Conservation (phyloP, 2,329 filamentous ascomycete species). For the Claviceps sorghi region DNA sequence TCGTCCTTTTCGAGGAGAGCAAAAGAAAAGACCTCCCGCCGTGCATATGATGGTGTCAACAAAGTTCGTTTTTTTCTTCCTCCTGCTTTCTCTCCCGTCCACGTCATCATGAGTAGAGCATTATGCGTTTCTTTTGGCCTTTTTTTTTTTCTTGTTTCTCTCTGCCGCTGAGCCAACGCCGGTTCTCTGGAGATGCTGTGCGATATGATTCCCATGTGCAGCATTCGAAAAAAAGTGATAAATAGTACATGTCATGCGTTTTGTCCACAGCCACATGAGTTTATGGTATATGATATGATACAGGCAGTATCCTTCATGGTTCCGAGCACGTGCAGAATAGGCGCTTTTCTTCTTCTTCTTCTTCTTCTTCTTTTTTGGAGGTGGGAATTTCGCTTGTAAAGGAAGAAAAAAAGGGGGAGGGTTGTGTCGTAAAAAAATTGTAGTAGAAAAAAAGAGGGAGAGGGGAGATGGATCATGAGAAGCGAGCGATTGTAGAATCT, state of each 20-base stretch:
- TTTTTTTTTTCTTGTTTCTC: background rate
- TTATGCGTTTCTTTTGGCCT: slow-evolving; percentile 20
- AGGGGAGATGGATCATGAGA: background rate
- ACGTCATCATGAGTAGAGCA: slow-evolving; percentile 31
- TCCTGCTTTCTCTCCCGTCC: background rate
- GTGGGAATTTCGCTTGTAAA: no score
- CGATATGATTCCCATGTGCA: background rate
- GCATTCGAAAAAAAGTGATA: background rate
- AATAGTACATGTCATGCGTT: slow-evolving; percentile 10
- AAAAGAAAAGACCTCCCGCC: slow-evolving; percentile 9
- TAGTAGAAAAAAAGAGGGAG: background rate
- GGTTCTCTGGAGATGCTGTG: slow-evolving; percentile 12
- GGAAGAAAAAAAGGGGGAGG: background rate
- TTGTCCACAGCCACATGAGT: slow-evolving; percentile 1
- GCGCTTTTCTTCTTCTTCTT: background rate
- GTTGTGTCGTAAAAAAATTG: no score
- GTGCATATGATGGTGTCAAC: slow-evolving; percentile 11
- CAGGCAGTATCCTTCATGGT: background rate
- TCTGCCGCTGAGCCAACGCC: slow-evolving; percentile 19
- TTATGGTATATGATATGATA: slow-evolving; percentile 4
- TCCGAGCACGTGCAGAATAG: background rate
- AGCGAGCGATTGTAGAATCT: background rate
- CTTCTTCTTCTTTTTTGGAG: no score
- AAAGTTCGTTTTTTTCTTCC: background rate
- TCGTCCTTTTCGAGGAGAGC: slow-evolving; percentile 1